phyloP scores from a whole-genome alignment of 345 rosid genomes.

The Citrus glauca region DNA sequence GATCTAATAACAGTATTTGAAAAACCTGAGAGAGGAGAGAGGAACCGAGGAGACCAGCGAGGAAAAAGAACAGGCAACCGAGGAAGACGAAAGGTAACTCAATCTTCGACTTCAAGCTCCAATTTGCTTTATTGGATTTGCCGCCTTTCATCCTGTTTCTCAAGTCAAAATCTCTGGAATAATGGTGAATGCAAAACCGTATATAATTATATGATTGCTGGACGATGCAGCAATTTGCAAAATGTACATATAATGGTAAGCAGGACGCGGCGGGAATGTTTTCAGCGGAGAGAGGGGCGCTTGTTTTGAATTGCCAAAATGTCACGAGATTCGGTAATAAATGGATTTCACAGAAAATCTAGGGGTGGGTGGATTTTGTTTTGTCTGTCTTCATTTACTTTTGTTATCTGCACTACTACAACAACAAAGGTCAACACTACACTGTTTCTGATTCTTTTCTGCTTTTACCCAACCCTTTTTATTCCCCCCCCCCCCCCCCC shows the following conservation, averaged over 20 bases:
- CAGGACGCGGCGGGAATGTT: slow-evolving; percentile 8
- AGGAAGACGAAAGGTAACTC: slow-evolving; percentile 32
- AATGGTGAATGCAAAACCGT: background rate
- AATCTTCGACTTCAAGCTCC: slow-evolving; percentile 33
- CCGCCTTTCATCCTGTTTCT: slow-evolving; percentile 23
- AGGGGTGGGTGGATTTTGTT: background rate
- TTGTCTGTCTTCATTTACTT: background rate
- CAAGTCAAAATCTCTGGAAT: background rate
- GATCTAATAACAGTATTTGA: background rate
- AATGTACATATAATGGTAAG: background rate
- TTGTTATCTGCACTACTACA: too few relatives aligned
- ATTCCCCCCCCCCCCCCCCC: too few relatives aligned
- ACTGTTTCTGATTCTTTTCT: background rate
- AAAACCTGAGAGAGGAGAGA: slow-evolving; percentile 43
- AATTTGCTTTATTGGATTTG: slow-evolving; percentile 21
- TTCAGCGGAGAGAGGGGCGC: background rate
- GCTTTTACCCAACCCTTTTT: too few relatives aligned
- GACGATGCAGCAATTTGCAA: background rate
- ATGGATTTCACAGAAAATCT: background rate
- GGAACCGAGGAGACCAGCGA: slow-evolving; percentile 44
- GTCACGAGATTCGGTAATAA: background rate
- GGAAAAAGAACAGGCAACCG: slow-evolving; percentile 45
- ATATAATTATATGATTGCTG: background rate
- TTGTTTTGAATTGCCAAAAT: background rate
- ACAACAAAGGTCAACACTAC: background rate